Percentiles rank a stretch among this genome's conserved stretches.
Evolutionary conservation across 176 grass and related monocot species (phyloP).

Genomic region (Thalia dealbata): DNA sequence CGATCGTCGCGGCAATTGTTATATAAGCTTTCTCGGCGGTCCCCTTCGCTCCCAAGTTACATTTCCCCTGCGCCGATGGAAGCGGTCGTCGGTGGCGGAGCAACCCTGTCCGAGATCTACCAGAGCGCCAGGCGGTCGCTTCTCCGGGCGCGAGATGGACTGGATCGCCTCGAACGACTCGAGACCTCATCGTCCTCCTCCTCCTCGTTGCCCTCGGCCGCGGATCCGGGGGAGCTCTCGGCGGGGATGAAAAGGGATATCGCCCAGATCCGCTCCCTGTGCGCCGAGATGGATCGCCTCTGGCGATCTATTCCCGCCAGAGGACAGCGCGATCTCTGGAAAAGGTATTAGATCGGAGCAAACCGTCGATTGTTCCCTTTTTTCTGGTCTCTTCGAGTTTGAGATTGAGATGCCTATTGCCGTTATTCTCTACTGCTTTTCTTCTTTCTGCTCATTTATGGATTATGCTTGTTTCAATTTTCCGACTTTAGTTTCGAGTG

Average conservation of each 20-base stretch:
- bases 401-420: neutral
- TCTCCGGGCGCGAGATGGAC: slow-evolving; percentile 48
- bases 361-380: neutral
- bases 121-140: slow-evolving; percentile 70
- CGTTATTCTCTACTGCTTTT: too few species aligned
- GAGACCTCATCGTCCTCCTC: slow-evolving; percentile 48
- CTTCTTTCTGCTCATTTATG: too few species aligned
- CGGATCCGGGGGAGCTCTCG: slow-evolving; percentile 35
- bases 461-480: too few species aligned
- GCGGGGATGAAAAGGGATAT: slow-evolving; percentile 41
- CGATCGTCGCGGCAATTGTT: neutral
- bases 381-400: neutral
- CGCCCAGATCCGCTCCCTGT: slow-evolving; percentile 80
- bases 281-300: slow-evolving; percentile 90
- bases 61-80: slow-evolving; percentile 28
- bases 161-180: slow-evolving; percentile 63
- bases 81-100: slow-evolving; percentile 41
- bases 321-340: slow-evolving; percentile 90
- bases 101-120: slow-evolving; percentile 83
- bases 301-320: slow-evolving; percentile 75
- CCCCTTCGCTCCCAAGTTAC: neutral
- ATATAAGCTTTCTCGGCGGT: slow-evolving; percentile 4
- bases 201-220: slow-evolving; percentile 26
- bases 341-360: slow-evolving; percentile 40
- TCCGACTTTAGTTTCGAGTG: too few species aligned